Base-by-base conservation (phyloP, 306 rosid genomes). In the Canavalia ensiformis region DNA sequence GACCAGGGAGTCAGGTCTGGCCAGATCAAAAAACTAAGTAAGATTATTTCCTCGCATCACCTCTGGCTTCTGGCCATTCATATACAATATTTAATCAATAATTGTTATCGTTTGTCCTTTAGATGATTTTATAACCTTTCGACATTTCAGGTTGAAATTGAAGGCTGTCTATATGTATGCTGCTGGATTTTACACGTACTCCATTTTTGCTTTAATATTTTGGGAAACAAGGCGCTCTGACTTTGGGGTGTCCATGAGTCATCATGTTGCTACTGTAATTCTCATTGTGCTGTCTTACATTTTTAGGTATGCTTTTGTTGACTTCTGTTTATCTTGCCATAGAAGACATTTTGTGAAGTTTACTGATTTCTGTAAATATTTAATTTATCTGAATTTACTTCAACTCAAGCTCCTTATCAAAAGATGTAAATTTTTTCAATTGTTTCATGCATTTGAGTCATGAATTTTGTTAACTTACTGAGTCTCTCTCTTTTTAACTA, bases 191-290 rank as follows among this genome's bases (percentile, higher is more conserved):
- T 96, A 93, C 84, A 59, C 97, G 0, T 96, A 96, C 88, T 96
- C 99, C 78, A 96, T 96, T 84, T 93, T 96, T 87, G 99, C 99
- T 81, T 89, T 96, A 75, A 88, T 93, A 69, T 96, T 90, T 85
- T 96, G 98, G 99, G 99, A 96, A 86, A 96, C 99, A 62, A 89
- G 99, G 88, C 98, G 99, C 75, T 89, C 99, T 0, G 99, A 96
- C 82, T 96, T 96, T 77, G 97, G 97, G 76, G 98, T 96, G 80
- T 96, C 99, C 71, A 96, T 96, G 99, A 31, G 97, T 85, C 99
- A 96, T 84, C 99, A 96, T 86, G 94, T 96, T 84, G 98, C 99
- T 37, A 93, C 98, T 54, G 85, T 88, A 87, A 89, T 86, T 84
- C 97, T 96, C 86, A 90, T 96, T 66, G 86, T 93, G 77, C 75